phyloP scores from a whole-genome alignment of 164 flowering plant genomes.

The Macadamia integrifolia region DNA sequence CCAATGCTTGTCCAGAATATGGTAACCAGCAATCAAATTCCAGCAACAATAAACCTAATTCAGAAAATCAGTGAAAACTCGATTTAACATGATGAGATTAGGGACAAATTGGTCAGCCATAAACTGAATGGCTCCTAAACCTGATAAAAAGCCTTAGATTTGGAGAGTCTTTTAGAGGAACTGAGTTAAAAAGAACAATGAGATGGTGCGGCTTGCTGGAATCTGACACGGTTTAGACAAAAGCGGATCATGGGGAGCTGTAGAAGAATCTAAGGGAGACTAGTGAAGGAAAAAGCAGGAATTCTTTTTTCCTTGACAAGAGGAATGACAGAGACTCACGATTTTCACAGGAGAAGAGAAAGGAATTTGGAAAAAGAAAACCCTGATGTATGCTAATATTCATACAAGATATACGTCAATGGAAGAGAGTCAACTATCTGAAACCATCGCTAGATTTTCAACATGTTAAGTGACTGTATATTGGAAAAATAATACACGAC shows the following conservation, averaged over 20 bases:
- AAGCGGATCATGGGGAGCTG: slow-evolving; percentile 15
- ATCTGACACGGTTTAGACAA: slow-evolving; percentile 20
- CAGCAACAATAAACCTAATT: neutral
- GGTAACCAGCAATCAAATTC: slow-evolving; percentile 39
- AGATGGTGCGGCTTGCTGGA: slow-evolving; percentile 16
- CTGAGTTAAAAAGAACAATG: slow-evolving; percentile 17
- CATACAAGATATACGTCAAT: slow-evolving; percentile 2
- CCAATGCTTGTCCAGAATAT: neutral
- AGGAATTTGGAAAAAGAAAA: neutral
- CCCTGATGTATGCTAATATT: slow-evolving; percentile 7
- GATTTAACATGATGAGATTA: slow-evolving; percentile 5
- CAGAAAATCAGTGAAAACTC: neutral
- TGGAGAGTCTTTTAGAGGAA: neutral
- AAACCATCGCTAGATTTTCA: too few relatives aligned
- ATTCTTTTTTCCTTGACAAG: slow-evolving; percentile 4
- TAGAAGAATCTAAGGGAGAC: slow-evolving; percentile 6
- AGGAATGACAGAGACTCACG: slow-evolving; percentile 9
- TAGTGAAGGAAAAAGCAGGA: neutral
- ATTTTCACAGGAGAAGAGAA: slow-evolving; percentile 9
- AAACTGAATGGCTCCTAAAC: slow-evolving; percentile 24
- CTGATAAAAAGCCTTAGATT: slow-evolving; percentile 38
- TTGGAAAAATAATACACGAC: too few relatives aligned
- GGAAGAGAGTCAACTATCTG: neutral
- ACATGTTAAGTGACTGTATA: too few relatives aligned
- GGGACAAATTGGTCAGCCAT: slow-evolving; percentile 24